These are phyloP conservation scores for Hypoxylon rickii DNA, from an alignment of 495 filamentous ascomycete species.

Conservation along the genomic window DNA sequence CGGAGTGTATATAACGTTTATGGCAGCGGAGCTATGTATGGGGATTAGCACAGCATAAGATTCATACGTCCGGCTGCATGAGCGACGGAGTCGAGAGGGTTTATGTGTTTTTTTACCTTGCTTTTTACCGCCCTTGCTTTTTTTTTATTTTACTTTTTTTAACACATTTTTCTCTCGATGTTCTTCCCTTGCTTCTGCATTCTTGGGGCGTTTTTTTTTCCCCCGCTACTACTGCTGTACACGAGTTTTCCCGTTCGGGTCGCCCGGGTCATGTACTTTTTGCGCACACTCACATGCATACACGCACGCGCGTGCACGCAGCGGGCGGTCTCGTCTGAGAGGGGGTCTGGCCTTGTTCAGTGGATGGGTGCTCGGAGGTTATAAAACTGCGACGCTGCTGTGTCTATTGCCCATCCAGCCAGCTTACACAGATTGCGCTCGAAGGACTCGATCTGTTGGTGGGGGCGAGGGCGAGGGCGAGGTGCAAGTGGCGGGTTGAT, in stretches of 20 bases:
- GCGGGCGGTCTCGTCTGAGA: too few species aligned
- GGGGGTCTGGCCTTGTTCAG: too few species aligned
- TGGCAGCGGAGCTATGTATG: constrained; percentile 9
- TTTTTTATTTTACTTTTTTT: constrained; percentile 1
- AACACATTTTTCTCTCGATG: neutral
- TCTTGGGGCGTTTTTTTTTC: constrained; percentile 3
- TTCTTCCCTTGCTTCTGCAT: constrained; percentile 6
- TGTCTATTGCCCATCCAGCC: too few species aligned
- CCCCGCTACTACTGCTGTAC: neutral
- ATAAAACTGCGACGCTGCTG: too few species aligned
- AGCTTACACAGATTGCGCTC: too few species aligned
- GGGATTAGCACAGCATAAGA: constrained; percentile 24
- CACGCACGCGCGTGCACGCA: too few species aligned
- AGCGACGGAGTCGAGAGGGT: constrained; percentile 33
- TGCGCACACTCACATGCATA: too few species aligned
- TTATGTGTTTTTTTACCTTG: constrained; percentile 8
- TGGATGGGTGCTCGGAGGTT: too few species aligned
- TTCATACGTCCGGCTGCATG: constrained; percentile 34
- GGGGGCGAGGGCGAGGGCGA: neutral
- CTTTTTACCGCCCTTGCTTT: neutral
- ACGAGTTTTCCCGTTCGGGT: neutral
- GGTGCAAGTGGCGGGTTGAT: neutral
- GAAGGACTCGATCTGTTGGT: too few species aligned
- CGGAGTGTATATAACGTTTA: constrained; percentile 19
- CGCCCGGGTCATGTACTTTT: too few species aligned